Percentiles rank a stretch among this genome's conserved stretches.
phyloP scores from a whole-genome alignment of 176 grass and related monocot genomes.

The Puccinellia tenuiflora region DNA sequence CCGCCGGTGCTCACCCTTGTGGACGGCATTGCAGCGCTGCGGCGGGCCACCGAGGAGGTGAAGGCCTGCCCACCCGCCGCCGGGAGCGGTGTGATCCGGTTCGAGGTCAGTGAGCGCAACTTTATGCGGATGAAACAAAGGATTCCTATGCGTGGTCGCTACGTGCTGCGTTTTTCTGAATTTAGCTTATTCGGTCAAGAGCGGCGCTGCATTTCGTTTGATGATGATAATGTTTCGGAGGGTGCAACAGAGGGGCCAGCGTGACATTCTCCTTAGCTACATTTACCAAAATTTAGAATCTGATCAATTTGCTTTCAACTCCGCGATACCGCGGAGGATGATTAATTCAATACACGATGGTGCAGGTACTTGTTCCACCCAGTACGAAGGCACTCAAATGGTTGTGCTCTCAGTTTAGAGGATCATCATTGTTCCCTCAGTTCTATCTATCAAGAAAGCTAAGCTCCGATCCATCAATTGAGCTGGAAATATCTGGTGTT shows the following conservation, averaged over 20 bases:
- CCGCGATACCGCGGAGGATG: neutral
- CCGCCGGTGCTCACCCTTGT: slow-evolving; percentile 39
- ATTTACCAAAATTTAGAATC: neutral
- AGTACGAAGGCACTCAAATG: slow-evolving; percentile 70
- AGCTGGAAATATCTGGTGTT: slow-evolving; percentile 59
- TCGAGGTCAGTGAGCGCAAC: slow-evolving; percentile 26
- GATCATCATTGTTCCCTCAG: slow-evolving; percentile 65
- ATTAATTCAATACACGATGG: slow-evolving; percentile 19
- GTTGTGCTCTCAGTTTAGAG: slow-evolving; percentile 52
- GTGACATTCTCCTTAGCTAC: neutral
- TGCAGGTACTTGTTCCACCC: slow-evolving; percentile 73
- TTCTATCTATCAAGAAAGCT: slow-evolving; percentile 58
- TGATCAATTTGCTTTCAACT: neutral
- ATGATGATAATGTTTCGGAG: neutral
- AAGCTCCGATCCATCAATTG: slow-evolving; percentile 17
- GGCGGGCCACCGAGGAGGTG: slow-evolving; percentile 25
- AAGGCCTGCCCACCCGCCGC: slow-evolving; percentile 35
- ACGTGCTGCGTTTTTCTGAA: neutral
- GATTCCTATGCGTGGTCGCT: neutral
- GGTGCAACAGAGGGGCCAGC: neutral
- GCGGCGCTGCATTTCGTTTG: neutral
- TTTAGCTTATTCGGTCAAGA: neutral
- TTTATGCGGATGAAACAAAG: neutral
- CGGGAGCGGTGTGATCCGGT: slow-evolving; percentile 39
- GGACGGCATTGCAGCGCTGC: slow-evolving; percentile 36